Evolutionary conservation across 2,329 filamentous ascomycete genomes (phyloP), one percentile per base, ranked within the genome.

Genomic region (Penicillium sp.): DNA sequence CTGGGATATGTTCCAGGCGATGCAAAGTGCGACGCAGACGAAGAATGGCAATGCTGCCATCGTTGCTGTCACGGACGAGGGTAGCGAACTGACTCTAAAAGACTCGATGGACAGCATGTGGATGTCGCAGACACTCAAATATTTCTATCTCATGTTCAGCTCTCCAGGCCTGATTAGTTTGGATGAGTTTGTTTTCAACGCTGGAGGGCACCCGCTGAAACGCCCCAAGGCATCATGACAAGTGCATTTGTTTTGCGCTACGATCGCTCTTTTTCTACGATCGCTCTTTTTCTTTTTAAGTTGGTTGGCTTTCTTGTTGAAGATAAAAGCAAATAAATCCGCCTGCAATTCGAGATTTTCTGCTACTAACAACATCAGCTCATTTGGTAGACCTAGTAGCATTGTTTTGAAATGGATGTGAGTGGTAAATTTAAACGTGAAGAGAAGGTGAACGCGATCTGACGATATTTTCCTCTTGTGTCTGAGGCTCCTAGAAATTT

Each of bases 121-220:
- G 90, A 80, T 91, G 60, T 89, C 89, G 4, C 92, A 96, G 81
- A 96, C 91, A 41, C 79, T 96, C 66, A 97, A 96, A 79, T 96
- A 96, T 71, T 96, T 94, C 65, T 96, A 91, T 72, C 74, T 96
- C 56, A 81, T 96, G 49, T 96, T 90, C 72, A 86, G 86, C 23
- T 82, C 86, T 55, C 87, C 89, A 0, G 79, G 82, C n/a, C 66
- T 86, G 31, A 78, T 89, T 41, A 88, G 81, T 67, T 72, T 91
- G 67, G 88, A 91, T 70, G 82, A 89, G 9, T 64, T 60, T 55
- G 55, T 63, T 12, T 64, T 64, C 68, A 84, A 83, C 65, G 83
- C 82, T 0, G 82, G 83, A 62, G 82, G 81, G 36, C 82, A 84
- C 73, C 79, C 81, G 15, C 75, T 83, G 57, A 73, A 70, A 45